phyloP scores from a whole-genome alignment of 2,329 filamentous ascomycete species.

The Aspergillus nomiae region DNA sequence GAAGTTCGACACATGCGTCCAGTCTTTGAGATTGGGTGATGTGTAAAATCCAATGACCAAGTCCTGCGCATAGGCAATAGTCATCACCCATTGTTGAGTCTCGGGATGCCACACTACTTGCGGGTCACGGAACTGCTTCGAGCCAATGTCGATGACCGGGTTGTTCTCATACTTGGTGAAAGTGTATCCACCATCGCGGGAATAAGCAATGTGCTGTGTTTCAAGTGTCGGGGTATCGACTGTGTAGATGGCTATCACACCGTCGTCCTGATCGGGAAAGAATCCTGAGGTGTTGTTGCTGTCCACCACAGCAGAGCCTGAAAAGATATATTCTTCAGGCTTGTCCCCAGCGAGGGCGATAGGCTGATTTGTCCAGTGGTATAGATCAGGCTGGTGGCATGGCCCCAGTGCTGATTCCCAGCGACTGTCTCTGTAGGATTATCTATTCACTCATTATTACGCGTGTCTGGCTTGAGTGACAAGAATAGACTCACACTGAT shows the following conservation, averaged over 20 bases:
- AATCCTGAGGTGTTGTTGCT: slow-evolving; percentile 66
- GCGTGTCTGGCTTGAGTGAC: background rate
- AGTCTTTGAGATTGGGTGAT: slow-evolving; percentile 59
- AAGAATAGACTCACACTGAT: slow-evolving; percentile 54
- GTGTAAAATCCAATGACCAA: slow-evolving; percentile 64
- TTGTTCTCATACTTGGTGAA: slow-evolving; percentile 63
- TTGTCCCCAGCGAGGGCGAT: slow-evolving; percentile 59
- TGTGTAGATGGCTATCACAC: slow-evolving; percentile 64
- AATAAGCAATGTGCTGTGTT: slow-evolving; percentile 64
- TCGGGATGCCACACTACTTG: slow-evolving; percentile 62
- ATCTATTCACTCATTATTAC: slow-evolving; percentile 34
- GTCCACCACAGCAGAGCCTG: slow-evolving; percentile 62
- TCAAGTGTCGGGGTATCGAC: slow-evolving; percentile 40
- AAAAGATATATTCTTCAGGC: slow-evolving; percentile 50
- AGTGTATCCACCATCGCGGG: slow-evolving; percentile 61
- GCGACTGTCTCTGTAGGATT: slow-evolving; percentile 53
- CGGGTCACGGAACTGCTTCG: slow-evolving; percentile 65
- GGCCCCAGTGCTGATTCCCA: slow-evolving; percentile 68
- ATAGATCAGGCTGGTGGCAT: slow-evolving; percentile 65
- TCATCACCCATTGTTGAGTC: slow-evolving; percentile 59
- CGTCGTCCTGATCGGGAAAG: slow-evolving; percentile 63
- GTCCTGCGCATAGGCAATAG: slow-evolving; percentile 56
- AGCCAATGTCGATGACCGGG: slow-evolving; percentile 60
- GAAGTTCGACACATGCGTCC: slow-evolving; percentile 63
- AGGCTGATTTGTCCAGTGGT: slow-evolving; percentile 65